These are phyloP conservation scores for Lathyrus sativus DNA, from an alignment of 306 rosid genomes.

Conservation along the genomic window DNA sequence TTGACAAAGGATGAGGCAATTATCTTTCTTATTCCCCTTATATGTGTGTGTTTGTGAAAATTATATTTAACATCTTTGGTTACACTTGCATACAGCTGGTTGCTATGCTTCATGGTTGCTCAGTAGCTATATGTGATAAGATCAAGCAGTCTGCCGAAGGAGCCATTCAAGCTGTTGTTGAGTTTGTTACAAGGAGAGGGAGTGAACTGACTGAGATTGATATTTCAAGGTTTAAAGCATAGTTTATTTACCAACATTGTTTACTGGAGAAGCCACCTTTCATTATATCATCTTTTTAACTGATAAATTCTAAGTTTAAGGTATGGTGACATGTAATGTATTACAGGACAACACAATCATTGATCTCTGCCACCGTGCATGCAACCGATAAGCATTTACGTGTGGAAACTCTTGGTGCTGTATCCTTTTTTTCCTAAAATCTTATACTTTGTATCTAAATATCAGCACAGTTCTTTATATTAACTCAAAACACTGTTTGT, in stretches of 20 bases:
- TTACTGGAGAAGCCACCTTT: conserved; percentile 24
- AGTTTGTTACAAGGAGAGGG: conserved; percentile 81
- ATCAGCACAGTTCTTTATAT: conserved; percentile 8
- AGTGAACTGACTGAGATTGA: conserved; percentile 75
- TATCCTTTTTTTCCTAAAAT: conserved; percentile 59
- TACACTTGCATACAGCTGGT: conserved; percentile 64
- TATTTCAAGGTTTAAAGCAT: conserved; percentile 71
- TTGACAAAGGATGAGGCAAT: conserved; percentile 86
- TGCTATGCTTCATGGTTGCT: conserved; percentile 79
- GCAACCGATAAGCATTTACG: conserved; percentile 90
- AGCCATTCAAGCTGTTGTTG: conserved; percentile 87
- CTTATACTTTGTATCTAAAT: conserved; percentile 20
- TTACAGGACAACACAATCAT: conserved; percentile 83
- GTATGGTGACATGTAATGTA: conserved; percentile 42
- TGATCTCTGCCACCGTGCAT: conserved; percentile 74
- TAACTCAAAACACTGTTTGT: conserved; percentile 3
- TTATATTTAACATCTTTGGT: conserved; percentile 12
- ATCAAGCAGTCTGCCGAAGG: conserved; percentile 97
- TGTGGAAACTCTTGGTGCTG: conserved; percentile 91
- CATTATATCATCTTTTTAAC: conserved; percentile 24
- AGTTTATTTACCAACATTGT: conserved; percentile 23
- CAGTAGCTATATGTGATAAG: conserved; percentile 85
- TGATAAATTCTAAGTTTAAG: conserved; percentile 31
- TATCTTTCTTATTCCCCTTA: conserved; percentile 15
- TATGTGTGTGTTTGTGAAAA: conserved; percentile 3